A percentile compares a stretch with the other conserved stretches of the same genome.
These are phyloP conservation scores for Mortierella sp. DNA, from an alignment of 371 early-diverging fungal genomes.

Conservation along the genomic window DNA sequence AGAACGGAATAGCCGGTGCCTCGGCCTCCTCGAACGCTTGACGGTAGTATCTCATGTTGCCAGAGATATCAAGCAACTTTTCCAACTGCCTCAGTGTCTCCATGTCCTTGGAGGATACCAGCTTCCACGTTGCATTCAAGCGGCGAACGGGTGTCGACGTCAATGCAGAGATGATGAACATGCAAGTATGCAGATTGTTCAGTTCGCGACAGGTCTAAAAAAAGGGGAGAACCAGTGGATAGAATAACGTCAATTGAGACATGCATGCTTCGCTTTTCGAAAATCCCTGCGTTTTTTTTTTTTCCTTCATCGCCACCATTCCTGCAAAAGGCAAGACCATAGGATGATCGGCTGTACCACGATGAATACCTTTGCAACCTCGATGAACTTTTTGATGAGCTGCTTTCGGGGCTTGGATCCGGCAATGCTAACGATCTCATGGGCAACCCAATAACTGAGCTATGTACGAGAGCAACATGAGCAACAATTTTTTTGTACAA, in stretches of 20 bases:
- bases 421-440: slow-evolving; percentile 59
- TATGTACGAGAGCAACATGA: slow-evolving; percentile 8
- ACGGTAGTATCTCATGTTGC: slow-evolving; percentile 62
- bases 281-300: too few relatives aligned
- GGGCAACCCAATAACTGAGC: slow-evolving; percentile 66
- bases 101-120: slow-evolving; percentile 50
- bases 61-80: slow-evolving; percentile 56
- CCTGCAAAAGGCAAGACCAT: too few relatives aligned
- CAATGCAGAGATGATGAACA: slow-evolving; percentile 63
- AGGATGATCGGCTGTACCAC: too few relatives aligned
- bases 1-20: slow-evolving; percentile 60
- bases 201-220: slow-evolving; percentile 55
- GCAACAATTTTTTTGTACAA: too few relatives aligned
- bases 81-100: slow-evolving; percentile 54
- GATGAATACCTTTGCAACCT: slow-evolving; percentile 60
- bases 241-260: neutral
- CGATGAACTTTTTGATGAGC: slow-evolving; percentile 63
- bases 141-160: slow-evolving; percentile 61
- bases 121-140: slow-evolving; percentile 58
- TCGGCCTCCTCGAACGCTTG: slow-evolving; percentile 46
- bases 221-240: too few relatives aligned
- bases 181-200: slow-evolving; percentile 61
- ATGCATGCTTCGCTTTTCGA: too few relatives aligned
- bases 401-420: slow-evolving; percentile 54
- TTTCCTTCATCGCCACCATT: too few relatives aligned